Evolutionary conservation across 805 yeast genomes (phyloP).

Genomic region (Isabelozyma gotoi): DNA sequence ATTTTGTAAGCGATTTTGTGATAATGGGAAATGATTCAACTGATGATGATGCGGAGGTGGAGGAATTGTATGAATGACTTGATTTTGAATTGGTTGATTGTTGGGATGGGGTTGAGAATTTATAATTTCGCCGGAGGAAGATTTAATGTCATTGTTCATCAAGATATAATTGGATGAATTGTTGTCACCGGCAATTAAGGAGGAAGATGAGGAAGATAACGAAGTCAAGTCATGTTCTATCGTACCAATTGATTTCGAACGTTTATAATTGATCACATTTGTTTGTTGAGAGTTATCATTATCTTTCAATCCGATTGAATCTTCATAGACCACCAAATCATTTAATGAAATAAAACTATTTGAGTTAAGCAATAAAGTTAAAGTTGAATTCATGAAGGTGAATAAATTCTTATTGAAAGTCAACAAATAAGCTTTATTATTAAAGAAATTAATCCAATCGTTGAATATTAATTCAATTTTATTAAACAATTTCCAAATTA

Average conservation of each 20-base stretch:
- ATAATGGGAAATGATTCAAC: neutral
- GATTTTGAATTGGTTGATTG: neutral
- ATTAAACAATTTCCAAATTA: conserved; percentile 8
- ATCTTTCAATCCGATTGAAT: neutral
- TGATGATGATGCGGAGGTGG: neutral
- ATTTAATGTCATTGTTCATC: neutral
- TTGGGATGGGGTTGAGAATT: neutral
- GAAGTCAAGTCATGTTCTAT: neutral
- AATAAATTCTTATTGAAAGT: neutral
- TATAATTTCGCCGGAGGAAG: neutral
- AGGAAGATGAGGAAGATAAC: neutral
- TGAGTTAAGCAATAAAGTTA: neutral
- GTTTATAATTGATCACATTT: neutral
- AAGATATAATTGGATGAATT: neutral
- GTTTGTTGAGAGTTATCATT: neutral
- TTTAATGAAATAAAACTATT: neutral
- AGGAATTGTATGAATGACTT: neutral
- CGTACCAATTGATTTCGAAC: neutral
- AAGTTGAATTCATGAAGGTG: neutral
- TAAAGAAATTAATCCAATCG: conserved; percentile 10
- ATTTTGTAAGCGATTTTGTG: neutral
- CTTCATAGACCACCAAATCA: neutral
- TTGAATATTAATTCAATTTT: conserved; percentile 5
- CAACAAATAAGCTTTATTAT: neutral
- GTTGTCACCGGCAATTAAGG: neutral